Evolutionary conservation across 768 basidiomycete genomes (phyloP).

Genomic region (Lepiota brunneoincarnata): DNA sequence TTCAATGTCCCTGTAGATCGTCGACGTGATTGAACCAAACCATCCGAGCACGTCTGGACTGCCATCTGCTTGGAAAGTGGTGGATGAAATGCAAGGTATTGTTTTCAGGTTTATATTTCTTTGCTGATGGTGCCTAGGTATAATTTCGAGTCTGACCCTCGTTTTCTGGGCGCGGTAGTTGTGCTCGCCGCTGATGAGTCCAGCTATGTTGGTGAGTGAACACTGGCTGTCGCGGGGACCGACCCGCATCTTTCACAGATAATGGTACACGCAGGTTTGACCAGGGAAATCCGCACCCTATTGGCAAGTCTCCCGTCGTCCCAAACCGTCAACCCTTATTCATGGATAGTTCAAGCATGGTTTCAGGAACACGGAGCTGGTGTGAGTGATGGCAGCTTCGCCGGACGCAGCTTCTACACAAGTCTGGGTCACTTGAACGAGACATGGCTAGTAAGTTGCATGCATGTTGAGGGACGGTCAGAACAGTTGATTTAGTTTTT

Average conservation of each 20-base stretch:
- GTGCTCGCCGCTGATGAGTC: conserved; percentile 65
- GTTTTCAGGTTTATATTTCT: neutral
- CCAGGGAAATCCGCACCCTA: conserved; percentile 76
- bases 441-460: conserved; percentile 65
- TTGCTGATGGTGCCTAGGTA: conserved; percentile 39
- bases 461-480: neutral
- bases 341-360: too few relatives aligned
- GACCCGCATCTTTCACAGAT: conserved; percentile 28
- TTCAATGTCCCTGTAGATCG: conserved; percentile 36
- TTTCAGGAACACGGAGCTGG: conserved; percentile 77
- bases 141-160: conserved; percentile 71
- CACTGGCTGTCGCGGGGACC: neutral
- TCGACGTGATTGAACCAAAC: conserved; percentile 50
- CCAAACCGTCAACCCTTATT: too few relatives aligned
- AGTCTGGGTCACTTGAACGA: conserved; percentile 76
- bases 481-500: conserved; percentile 7
- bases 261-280: conserved; percentile 48
- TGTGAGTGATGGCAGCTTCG: conserved; percentile 40
- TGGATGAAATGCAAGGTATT: conserved; percentile 56
- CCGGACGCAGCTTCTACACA: conserved; percentile 84
- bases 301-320: conserved; percentile 43
- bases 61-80: conserved; percentile 48
- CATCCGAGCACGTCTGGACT: conserved; percentile 64
- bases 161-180: conserved; percentile 57
- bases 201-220: conserved; percentile 50